Evolutionary conservation across 225 moss, liverwort and hornwort species (phyloP).

Genomic region (Bryum argenteum): DNA sequence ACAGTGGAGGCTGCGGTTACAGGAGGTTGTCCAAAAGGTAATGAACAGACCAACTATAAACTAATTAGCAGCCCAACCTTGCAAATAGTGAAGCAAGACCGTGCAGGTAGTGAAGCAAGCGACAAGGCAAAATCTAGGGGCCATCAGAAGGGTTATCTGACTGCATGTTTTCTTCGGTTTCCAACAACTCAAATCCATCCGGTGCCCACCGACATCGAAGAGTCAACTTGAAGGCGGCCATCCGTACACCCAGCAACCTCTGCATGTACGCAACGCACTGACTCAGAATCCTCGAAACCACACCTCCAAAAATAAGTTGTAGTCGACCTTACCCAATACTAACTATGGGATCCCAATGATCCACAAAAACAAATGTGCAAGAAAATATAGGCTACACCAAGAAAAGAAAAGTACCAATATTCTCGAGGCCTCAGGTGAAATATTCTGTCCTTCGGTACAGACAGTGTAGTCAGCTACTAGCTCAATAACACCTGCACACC

Average conservation of each 20-base stretch:
- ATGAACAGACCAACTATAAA: constrained; percentile 19
- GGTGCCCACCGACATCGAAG: constrained; percentile 78
- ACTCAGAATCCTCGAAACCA: constrained; percentile 22
- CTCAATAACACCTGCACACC: constrained; percentile 75
- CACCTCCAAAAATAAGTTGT: constrained; percentile 5
- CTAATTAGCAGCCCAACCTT: constrained; percentile 26
- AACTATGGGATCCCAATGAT: background rate
- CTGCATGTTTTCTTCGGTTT: constrained; percentile 49
- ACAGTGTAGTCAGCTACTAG: constrained; percentile 85
- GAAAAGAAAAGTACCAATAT: constrained; percentile 61
- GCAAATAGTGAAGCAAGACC: constrained; percentile 31
- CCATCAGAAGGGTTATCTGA: constrained; percentile 55
- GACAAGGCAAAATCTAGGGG: constrained; percentile 31
- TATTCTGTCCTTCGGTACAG: constrained; percentile 69
- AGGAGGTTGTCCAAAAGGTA: constrained; percentile 26
- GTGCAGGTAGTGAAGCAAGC: constrained; percentile 18
- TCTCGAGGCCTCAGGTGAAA: constrained; percentile 86
- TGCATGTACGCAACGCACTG: constrained; percentile 31
- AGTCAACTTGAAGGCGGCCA: constrained; percentile 83
- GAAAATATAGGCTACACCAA: background rate
- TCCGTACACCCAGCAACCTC: constrained; percentile 80
- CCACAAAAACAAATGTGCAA: background rate
- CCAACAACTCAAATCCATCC: constrained; percentile 66
- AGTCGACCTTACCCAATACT: background rate
- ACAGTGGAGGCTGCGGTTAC: constrained; percentile 37